Conservation (phyloP, 129 eudicot species). For the Tagetes erecta region DNA sequence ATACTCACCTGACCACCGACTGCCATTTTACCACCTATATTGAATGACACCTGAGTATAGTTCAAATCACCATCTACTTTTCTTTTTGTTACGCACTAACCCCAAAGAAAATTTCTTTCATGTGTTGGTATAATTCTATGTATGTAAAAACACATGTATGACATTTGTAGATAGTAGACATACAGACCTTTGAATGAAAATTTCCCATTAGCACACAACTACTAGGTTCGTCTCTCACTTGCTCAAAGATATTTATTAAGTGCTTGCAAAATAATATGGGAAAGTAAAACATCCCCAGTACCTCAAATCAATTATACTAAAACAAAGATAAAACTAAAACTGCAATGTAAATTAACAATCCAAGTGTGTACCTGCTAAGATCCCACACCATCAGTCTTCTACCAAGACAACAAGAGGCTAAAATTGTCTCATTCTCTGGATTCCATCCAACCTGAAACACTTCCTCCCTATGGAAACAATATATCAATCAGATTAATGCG, state of each 20-base stretch:
- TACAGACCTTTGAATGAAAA: background rate
- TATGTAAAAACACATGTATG: background rate
- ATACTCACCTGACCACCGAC: no score
- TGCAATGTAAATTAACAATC: background rate
- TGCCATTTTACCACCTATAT: slow-evolving; percentile 4
- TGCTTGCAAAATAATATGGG: background rate
- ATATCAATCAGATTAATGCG: background rate
- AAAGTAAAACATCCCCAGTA: background rate
- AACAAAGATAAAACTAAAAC: background rate
- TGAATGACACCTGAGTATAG: background rate
- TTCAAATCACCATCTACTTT: slow-evolving; percentile 10
- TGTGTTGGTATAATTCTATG: background rate
- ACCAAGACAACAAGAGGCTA: slow-evolving; percentile 98
- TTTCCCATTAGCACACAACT: background rate
- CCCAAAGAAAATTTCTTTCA: background rate
- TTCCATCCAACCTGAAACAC: slow-evolving; percentile 99
- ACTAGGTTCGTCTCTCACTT: background rate
- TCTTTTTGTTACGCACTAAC: background rate
- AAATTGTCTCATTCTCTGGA: slow-evolving; percentile 83
- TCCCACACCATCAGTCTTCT: slow-evolving; percentile 98
- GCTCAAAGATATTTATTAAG: background rate
- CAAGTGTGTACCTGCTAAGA: slow-evolving; percentile 78
- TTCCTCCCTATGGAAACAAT: slow-evolving; percentile 60
- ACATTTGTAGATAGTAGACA: background rate
- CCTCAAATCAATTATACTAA: background rate